Evolutionary conservation across 257 asterid species (phyloP).

Genomic region (Solanum ahanhuiri): DNA sequence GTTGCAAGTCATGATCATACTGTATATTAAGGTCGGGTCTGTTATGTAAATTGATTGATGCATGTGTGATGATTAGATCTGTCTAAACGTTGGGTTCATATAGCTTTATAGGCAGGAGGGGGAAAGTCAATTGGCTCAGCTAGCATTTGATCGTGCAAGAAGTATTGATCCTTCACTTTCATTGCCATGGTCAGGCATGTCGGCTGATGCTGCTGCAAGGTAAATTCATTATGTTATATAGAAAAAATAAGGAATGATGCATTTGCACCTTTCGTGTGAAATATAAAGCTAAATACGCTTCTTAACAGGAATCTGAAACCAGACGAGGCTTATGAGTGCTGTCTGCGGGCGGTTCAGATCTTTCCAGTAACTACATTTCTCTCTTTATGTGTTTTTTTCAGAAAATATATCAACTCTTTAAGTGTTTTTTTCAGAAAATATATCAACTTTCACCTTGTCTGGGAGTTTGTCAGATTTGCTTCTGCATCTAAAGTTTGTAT

Average conservation of each 20-base stretch:
- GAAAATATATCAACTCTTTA: background rate
- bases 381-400: background rate
- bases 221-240: conserved; percentile 16
- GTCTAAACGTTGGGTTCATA: conserved; percentile 3
- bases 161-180: conserved; percentile 98
- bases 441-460: background rate
- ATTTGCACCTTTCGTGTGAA: background rate
- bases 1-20: background rate
- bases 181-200: conserved; percentile 99
- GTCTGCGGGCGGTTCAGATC: conserved; percentile 76
- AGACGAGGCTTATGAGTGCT: conserved; percentile 92
- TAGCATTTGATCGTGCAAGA: conserved; percentile 93
- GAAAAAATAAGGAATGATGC: background rate
- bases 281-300: conserved; percentile 4
- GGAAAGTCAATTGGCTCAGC: conserved; percentile 67
- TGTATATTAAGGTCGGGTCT: background rate
- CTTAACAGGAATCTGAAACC: conserved; percentile 57
- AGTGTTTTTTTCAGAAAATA: background rate
- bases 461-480: background rate
- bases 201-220: conserved; percentile 89
- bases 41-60: background rate
- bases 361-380: conserved; percentile 48
- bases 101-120: conserved; percentile 79
- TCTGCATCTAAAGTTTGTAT: background rate
- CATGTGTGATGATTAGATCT: background rate